Conservation (phyloP, 176 grass and related monocot genomes). For the Paspalum notatum region DNA sequence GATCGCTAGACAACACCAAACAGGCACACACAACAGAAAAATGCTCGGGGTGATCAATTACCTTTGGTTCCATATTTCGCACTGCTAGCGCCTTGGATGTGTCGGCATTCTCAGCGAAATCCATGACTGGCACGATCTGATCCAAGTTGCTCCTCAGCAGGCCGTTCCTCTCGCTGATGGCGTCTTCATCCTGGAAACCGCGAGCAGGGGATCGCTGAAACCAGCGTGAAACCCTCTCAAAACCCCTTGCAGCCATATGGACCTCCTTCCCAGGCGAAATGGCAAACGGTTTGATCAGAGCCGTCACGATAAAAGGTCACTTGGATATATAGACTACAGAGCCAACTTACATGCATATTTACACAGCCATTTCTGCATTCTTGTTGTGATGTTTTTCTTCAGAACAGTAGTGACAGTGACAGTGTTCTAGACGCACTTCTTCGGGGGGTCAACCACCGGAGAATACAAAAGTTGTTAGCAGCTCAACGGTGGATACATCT, state of each 20-base stretch:
- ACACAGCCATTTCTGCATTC: not conserved
- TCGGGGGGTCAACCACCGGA: conserved; percentile 33
- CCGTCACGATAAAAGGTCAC: not conserved
- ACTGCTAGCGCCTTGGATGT: conserved; percentile 43
- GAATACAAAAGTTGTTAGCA: not conserved
- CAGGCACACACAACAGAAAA: not conserved
- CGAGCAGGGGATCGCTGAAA: conserved; percentile 41
- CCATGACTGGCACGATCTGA: conserved; percentile 62
- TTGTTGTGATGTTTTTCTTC: not conserved
- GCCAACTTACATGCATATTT: not conserved
- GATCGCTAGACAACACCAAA: not conserved
- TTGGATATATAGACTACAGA: not conserved
- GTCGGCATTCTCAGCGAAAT: conserved; percentile 33
- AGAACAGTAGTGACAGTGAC: not conserved
- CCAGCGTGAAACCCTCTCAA: conserved; percentile 59
- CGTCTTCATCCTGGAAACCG: conserved; percentile 42
- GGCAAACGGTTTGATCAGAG: not conserved
- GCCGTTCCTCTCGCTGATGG: conserved; percentile 54
- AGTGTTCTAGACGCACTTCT: conserved; percentile 22
- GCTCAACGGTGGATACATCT: conserved; percentile 39
- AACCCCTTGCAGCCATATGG: conserved; percentile 50
- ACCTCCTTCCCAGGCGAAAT: not conserved
- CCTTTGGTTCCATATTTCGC: conserved; percentile 64
- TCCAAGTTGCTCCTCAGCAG: conserved; percentile 70
- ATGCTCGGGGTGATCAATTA: not conserved